A percentile compares a stretch with the other conserved stretches of the same genome.
These are phyloP conservation scores for Fraxinus sp. DNA, from an alignment of 305 asterid genomes.

Conservation along the genomic window DNA sequence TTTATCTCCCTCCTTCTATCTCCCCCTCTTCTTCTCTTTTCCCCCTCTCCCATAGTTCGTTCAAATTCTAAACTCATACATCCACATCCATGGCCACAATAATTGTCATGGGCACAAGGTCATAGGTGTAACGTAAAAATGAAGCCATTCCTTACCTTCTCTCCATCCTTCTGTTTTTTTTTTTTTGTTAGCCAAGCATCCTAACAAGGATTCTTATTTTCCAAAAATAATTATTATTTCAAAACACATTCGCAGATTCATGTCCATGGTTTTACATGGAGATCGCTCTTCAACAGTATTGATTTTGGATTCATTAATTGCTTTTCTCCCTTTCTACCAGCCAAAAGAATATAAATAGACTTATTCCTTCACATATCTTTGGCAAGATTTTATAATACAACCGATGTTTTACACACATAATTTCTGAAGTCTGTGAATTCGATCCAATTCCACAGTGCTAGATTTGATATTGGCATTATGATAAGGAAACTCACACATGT, in stretches of 20 bases:
- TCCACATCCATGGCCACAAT: too few species aligned
- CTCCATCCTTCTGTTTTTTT: background rate
- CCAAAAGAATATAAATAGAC: background rate
- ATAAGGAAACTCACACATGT: background rate
- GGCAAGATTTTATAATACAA: background rate
- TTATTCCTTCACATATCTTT: background rate
- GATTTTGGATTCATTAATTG: background rate
- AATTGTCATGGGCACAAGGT: background rate
- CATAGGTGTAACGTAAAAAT: background rate
- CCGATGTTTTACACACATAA: background rate
- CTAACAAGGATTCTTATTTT: background rate
- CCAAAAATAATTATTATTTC: background rate
- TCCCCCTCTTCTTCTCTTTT: too few species aligned
- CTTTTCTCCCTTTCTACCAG: background rate
- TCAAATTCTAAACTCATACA: too few species aligned
- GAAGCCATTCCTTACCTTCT: background rate
- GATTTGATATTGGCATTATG: background rate
- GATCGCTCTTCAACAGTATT: background rate
- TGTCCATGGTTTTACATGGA: background rate
- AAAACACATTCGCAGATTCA: background rate
- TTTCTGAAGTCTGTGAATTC: background rate
- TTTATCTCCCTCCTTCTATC: too few species aligned
- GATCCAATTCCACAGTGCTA: background rate
- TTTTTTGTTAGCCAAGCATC: background rate
- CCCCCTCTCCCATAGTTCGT: too few species aligned